phyloP scores from a whole-genome alignment of 192 early-diverging fungal species.

The Umbelopsis vinacea region DNA sequence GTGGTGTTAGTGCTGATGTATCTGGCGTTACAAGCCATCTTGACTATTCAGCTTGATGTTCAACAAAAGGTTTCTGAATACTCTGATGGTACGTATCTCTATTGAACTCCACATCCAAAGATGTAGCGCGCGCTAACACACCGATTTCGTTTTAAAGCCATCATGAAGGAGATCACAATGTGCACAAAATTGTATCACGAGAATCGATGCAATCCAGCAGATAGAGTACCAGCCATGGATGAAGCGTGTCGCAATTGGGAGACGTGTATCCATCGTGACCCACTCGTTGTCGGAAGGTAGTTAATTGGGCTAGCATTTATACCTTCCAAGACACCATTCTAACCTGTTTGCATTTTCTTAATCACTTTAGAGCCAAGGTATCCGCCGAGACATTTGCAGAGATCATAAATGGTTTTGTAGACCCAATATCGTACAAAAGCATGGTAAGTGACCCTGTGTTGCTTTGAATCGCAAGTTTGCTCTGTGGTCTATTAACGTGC shows the following conservation, averaged over 20 bases:
- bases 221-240: slow-evolving; percentile 66
- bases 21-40: slow-evolving; percentile 53
- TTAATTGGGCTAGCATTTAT: background rate
- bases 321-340: background rate
- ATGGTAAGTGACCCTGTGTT: slow-evolving; percentile 54
- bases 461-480: background rate
- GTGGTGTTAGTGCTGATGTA: background rate
- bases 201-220: slow-evolving; percentile 55
- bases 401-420: slow-evolving; percentile 81
- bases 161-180: slow-evolving; percentile 56
- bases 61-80: slow-evolving; percentile 69
- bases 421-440: slow-evolving; percentile 86
- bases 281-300: slow-evolving; percentile 63
- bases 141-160: background rate
- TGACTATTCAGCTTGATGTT: slow-evolving; percentile 76
- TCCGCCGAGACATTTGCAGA: slow-evolving; percentile 83
- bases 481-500: background rate
- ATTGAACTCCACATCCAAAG: too few species aligned
- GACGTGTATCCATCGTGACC: slow-evolving; percentile 55
- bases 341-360: background rate
- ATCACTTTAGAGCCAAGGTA: slow-evolving; percentile 62
- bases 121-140: too few species aligned
- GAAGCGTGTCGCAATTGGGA: slow-evolving; percentile 64
- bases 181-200: slow-evolving; percentile 69
- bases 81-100: slow-evolving; percentile 36